phyloP scores from a whole-genome alignment of 2,329 filamentous ascomycete species.

The Xylariomycetidae sp. region DNA sequence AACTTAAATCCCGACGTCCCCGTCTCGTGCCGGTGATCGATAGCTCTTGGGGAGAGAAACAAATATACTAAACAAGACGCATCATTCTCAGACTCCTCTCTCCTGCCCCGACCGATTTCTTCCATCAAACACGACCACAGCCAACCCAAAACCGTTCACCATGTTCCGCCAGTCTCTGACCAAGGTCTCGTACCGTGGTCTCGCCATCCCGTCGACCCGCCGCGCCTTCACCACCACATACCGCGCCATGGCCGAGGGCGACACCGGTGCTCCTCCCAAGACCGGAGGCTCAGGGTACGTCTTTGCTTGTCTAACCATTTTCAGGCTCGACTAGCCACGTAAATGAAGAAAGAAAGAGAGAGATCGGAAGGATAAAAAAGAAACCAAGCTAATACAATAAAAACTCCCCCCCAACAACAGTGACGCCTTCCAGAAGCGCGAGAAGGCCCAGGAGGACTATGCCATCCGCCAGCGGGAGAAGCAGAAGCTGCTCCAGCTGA shows the following conservation, averaged over 20 bases:
- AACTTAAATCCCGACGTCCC: no score
- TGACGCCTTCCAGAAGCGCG: conserved; percentile 89
- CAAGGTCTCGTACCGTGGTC: conserved; percentile 51
- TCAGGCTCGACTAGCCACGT: background rate
- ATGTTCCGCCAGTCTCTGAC: conserved; percentile 66
- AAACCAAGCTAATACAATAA: no score
- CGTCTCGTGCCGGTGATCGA: no score
- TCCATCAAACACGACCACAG: conserved; percentile 18
- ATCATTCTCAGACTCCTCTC: no score
- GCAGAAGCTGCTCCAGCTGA: conserved; percentile 79
- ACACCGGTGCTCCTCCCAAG: conserved; percentile 59
- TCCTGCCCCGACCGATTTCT: conserved; percentile 16
- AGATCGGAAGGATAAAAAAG: conserved; percentile 1
- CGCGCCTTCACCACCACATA: conserved; percentile 61
- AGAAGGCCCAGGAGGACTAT: conserved; percentile 79
- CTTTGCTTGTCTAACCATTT: conserved; percentile 1
- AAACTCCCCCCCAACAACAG: conserved; percentile 39
- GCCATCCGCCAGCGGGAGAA: conserved; percentile 84
- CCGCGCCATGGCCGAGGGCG: conserved; percentile 63
- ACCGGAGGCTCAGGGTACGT: conserved; percentile 51
- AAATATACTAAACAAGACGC: no score
- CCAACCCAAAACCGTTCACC: conserved; percentile 21
- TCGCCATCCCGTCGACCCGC: conserved; percentile 40
- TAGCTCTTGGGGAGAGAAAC: no score
- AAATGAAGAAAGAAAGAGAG: background rate